Evolutionary conservation across 2,329 filamentous ascomycete genomes (phyloP).

Genomic region (Cladosporium colombiae): DNA sequence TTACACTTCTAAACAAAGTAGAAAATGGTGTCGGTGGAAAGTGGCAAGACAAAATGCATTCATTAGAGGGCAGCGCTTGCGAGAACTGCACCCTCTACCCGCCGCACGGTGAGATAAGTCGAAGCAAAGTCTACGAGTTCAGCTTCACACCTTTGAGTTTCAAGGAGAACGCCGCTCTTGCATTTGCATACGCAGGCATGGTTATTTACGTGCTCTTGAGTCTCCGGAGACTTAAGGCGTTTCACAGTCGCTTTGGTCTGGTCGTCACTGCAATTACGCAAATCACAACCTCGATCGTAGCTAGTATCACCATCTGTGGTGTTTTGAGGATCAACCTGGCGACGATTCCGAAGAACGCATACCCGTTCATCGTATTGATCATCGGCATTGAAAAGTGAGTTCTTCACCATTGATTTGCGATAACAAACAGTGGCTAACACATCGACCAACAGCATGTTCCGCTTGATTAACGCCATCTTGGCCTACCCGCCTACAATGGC

Average conservation of each 20-base stretch:
- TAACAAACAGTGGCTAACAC: not conserved
- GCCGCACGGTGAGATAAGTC: constrained; percentile 53
- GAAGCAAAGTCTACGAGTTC: constrained; percentile 72
- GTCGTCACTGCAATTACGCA: constrained; percentile 70
- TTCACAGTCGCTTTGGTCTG: constrained; percentile 74
- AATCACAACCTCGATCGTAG: constrained; percentile 67
- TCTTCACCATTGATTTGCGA: not conserved
- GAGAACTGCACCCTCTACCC: constrained; percentile 68
- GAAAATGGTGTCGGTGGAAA: constrained; percentile 64
- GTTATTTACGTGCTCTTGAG: constrained; percentile 66
- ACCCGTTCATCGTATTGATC: constrained; percentile 73
- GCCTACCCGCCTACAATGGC: constrained; percentile 68
- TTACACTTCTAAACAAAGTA: constrained; percentile 70
- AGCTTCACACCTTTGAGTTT: constrained; percentile 73
- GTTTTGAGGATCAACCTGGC: constrained; percentile 74
- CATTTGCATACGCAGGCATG: constrained; percentile 65
- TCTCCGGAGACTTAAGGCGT: constrained; percentile 68
- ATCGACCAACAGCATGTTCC: constrained; percentile 52
- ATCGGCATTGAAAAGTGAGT: constrained; percentile 70
- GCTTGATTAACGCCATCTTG: constrained; percentile 75
- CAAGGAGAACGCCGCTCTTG: constrained; percentile 64
- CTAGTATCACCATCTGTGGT: constrained; percentile 77
- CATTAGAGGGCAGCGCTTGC: constrained; percentile 52
- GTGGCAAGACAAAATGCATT: constrained; percentile 64
- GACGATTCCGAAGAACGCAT: constrained; percentile 71